Percentiles rank a stretch among this genome's conserved stretches.
phyloP scores from a whole-genome alignment of 306 rosid species.

The Abrus pulchellus region DNA sequence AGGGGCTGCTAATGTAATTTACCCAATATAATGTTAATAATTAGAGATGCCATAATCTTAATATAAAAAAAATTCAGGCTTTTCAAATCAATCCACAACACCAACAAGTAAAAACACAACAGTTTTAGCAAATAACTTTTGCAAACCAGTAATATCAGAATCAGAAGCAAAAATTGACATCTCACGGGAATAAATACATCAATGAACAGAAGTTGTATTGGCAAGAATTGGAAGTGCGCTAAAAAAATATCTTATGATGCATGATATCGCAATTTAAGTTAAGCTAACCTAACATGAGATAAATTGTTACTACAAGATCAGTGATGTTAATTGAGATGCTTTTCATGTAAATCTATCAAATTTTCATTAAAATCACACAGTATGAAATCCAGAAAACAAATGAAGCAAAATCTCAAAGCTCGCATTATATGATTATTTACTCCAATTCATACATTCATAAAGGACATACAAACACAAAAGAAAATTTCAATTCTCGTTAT shows the following conservation, averaged over 20 bases:
- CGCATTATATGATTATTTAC: conserved; percentile 1
- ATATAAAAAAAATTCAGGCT: not conserved
- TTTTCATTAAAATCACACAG: not conserved
- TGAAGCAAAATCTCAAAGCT: not conserved
- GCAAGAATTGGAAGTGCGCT: not conserved
- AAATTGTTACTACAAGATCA: not conserved
- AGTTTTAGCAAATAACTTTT: conserved; percentile 13
- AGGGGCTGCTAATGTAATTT: too few species aligned
- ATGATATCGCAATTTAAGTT: not conserved
- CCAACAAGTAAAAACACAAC: not conserved
- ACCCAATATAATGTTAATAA: not conserved
- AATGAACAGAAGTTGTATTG: not conserved
- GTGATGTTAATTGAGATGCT: not conserved
- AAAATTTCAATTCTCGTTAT: not conserved
- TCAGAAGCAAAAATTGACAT: not conserved
- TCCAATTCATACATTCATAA: not conserved
- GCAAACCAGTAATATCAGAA: conserved; percentile 10
- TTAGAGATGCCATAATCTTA: conserved; percentile 14
- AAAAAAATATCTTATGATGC: not conserved
- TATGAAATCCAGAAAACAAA: conserved; percentile 8
- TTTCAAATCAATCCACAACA: conserved; percentile 21
- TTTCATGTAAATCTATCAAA: not conserved
- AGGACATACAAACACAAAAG: not conserved
- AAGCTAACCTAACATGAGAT: conserved; percentile 4
- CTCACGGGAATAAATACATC: not conserved